Percentiles rank a stretch among this genome's conserved stretches.
phyloP scores from a whole-genome alignment of 2,329 filamentous ascomycete genomes.

The Exophiala sideris region DNA sequence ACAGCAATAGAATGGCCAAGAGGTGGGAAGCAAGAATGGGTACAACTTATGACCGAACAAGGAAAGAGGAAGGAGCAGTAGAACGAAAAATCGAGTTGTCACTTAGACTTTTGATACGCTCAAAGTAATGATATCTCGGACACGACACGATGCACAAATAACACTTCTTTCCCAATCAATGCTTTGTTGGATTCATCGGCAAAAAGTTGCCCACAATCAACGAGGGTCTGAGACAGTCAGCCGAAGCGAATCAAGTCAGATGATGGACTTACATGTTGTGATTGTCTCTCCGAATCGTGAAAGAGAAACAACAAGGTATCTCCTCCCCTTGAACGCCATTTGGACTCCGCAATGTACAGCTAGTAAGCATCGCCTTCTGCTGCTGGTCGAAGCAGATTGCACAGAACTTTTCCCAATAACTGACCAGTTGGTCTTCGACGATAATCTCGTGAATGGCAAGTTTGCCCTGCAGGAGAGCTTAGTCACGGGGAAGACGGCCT shows the following conservation, averaged over 20 bases:
- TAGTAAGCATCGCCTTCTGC: slow-evolving; percentile 93
- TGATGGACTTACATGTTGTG: slow-evolving; percentile 79
- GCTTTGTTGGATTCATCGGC: slow-evolving; percentile 56
- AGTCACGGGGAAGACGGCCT: background rate
- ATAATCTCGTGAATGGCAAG: slow-evolving; percentile 94
- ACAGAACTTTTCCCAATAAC: slow-evolving; percentile 99
- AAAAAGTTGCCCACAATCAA: slow-evolving; percentile 96
- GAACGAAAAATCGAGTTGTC: background rate
- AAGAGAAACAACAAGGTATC: slow-evolving; percentile 94
- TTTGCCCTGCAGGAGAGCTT: slow-evolving; percentile 65
- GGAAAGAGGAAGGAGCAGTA: background rate
- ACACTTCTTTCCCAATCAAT: slow-evolving; percentile 7
- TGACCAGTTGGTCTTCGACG: slow-evolving; percentile 88
- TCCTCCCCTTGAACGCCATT: slow-evolving; percentile 66
- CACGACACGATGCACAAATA: slow-evolving; percentile 7
- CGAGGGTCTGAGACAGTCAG: slow-evolving; percentile 65
- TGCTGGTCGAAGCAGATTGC: slow-evolving; percentile 92
- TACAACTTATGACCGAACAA: too few species aligned
- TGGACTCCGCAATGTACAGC: slow-evolving; percentile 84
- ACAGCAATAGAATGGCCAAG: background rate
- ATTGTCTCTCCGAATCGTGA: slow-evolving; percentile 90
- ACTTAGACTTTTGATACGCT: background rate
- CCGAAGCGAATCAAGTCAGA: slow-evolving; percentile 9
- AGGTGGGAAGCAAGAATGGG: background rate
- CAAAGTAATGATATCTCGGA: background rate